Percentiles rank a stretch among this genome's conserved stretches.
phyloP scores from a whole-genome alignment of 2,329 filamentous ascomycete genomes.

The Fusarium sp. region DNA sequence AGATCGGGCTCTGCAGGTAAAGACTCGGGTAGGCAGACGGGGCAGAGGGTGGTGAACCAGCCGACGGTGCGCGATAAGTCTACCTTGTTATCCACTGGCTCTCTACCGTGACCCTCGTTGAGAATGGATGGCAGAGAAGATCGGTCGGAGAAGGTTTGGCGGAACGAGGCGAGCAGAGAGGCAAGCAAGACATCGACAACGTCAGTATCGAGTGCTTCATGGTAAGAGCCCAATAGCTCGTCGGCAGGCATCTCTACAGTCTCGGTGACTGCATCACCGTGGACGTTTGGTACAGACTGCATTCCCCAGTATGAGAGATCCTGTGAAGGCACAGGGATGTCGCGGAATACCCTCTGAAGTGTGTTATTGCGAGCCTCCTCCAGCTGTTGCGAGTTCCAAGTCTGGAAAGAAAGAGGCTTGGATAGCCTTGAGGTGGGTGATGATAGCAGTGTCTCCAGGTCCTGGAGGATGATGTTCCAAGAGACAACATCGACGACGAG shows the following conservation, averaged over 20 bases:
- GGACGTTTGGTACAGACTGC: slow-evolving; percentile 24
- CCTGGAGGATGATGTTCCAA: slow-evolving; percentile 57
- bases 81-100: slow-evolving; percentile 46
- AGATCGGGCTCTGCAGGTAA: slow-evolving; percentile 28
- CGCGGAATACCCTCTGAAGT: slow-evolving; percentile 36
- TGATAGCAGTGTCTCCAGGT: slow-evolving; percentile 53
- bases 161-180: slow-evolving; percentile 47
- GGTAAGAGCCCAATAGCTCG: slow-evolving; percentile 12
- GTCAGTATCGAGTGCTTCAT: slow-evolving; percentile 49
- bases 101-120: slow-evolving; percentile 55
- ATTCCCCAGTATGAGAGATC: slow-evolving; percentile 48
- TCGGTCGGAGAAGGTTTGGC: slow-evolving; percentile 48
- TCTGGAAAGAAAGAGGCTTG: slow-evolving; percentile 31
- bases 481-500: slow-evolving; percentile 61
- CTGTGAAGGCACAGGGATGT: slow-evolving; percentile 8
- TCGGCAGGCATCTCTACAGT: background rate
- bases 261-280: slow-evolving; percentile 28
- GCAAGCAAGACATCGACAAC: slow-evolving; percentile 53
- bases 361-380: background rate
- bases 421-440: slow-evolving; percentile 46
- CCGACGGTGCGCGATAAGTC: slow-evolving; percentile 54
- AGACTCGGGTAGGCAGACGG: slow-evolving; percentile 27
- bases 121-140: slow-evolving; percentile 46
- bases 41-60: slow-evolving; percentile 55
- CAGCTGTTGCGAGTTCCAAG: slow-evolving; percentile 54